Conservation (phyloP, 108 stramenopile genomes). For the Cyclostephanos tholiformis region DNA sequence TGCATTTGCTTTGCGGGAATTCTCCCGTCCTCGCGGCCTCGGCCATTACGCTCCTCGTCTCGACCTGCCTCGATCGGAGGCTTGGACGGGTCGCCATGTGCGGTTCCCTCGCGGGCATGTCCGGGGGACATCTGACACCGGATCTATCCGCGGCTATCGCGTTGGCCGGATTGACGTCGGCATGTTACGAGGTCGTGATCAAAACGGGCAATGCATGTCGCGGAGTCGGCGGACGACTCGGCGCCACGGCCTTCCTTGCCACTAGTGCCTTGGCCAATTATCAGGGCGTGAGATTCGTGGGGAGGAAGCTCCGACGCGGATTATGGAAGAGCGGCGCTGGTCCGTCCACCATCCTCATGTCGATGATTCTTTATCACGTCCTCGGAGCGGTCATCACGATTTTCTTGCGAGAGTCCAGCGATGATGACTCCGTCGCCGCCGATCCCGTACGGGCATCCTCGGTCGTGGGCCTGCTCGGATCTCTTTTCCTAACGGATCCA, state of each 20-base stretch:
- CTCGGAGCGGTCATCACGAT: conserved; percentile 65
- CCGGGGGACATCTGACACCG: conserved; percentile 32
- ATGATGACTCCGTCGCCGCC: conserved; percentile 54
- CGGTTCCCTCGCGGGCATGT: conserved; percentile 69
- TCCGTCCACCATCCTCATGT: conserved; percentile 22
- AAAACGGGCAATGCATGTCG: conserved; percentile 44
- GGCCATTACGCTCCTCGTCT: conserved; percentile 46
- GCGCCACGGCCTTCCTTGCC: conserved; percentile 61
- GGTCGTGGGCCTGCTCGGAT: conserved; percentile 58
- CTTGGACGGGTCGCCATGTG: conserved; percentile 65
- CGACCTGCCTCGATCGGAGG: conserved; percentile 41
- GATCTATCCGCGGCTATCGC: conserved; percentile 27
- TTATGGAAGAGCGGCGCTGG: conserved; percentile 37
- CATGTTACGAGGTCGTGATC: conserved; percentile 55
- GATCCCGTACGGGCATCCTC: conserved; percentile 67
- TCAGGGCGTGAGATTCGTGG: conserved; percentile 40
- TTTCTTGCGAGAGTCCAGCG: conserved; percentile 59
- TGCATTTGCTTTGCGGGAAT: conserved; percentile 36
- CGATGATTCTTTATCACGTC: conserved; percentile 52
- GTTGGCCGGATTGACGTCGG: conserved; percentile 47
- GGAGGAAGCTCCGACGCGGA: conserved; percentile 38
- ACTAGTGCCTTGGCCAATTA: conserved; percentile 50
- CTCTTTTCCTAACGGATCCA: conserved; percentile 50
- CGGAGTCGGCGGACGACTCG: conserved; percentile 59
- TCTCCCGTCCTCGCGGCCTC: conserved; percentile 57